Conservation (phyloP, 345 rosid genomes). For the Citrus trifoliata region DNA sequence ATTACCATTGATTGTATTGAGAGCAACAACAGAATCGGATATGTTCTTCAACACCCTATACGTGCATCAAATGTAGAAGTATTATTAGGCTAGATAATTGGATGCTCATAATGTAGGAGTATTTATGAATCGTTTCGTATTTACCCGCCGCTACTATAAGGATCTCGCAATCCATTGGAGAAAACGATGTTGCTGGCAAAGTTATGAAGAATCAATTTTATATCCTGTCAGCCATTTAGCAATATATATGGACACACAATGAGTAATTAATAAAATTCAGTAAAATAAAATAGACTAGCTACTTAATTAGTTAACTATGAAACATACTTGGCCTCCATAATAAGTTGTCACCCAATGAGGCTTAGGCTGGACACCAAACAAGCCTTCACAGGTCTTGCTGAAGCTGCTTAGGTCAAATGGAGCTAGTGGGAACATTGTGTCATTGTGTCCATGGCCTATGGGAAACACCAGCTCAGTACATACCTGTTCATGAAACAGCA, state of each 20-base stretch:
- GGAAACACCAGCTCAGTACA: constrained; percentile 74
- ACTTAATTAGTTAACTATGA: not conserved
- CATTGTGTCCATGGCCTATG: constrained; percentile 39
- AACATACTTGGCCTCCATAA: constrained; percentile 50
- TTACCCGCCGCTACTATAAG: constrained; percentile 61
- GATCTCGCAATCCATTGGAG: constrained; percentile 57
- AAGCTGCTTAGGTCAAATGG: constrained; percentile 43
- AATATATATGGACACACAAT: not conserved
- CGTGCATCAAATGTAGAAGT: not conserved
- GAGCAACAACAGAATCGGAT: constrained; percentile 39
- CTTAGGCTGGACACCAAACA: constrained; percentile 56
- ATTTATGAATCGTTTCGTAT: not conserved
- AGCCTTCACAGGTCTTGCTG: constrained; percentile 32
- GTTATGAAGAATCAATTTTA: constrained; percentile 34
- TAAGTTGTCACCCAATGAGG: constrained; percentile 74
- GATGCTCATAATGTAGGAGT: too few relatives aligned
- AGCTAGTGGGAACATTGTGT: constrained; percentile 51
- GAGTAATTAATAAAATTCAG: not conserved
- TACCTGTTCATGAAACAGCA: constrained; percentile 23
- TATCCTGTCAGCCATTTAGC: constrained; percentile 31
- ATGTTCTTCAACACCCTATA: constrained; percentile 39
- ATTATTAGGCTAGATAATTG: not conserved
- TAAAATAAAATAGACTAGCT: too few relatives aligned
- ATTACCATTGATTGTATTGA: constrained; percentile 32
- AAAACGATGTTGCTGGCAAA: constrained; percentile 60